Conservation (phyloP, 768 basidiomycete species). For the Coprinellus micaceus region DNA sequence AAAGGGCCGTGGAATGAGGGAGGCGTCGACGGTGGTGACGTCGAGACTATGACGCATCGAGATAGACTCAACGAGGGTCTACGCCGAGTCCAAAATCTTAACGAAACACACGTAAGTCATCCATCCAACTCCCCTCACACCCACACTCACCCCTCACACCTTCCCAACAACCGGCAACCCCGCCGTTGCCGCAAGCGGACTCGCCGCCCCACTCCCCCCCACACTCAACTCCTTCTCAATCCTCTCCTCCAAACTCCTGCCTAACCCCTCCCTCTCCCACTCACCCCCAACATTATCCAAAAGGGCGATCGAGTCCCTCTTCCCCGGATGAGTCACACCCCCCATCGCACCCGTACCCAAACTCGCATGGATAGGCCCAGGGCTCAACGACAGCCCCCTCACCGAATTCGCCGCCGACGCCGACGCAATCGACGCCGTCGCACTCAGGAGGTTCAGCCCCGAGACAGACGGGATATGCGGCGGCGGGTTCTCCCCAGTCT, state of each 20-base stretch:
- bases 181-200: not conserved
- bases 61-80: too few species aligned
- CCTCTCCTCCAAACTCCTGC: conserved; percentile 78
- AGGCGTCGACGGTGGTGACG: too few species aligned
- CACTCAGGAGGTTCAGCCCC: conserved; percentile 30
- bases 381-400: not conserved
- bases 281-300: conserved; percentile 74
- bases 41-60: too few species aligned
- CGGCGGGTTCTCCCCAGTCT: conserved; percentile 54
- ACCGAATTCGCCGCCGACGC: not conserved
- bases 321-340: conserved; percentile 25
- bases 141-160: not conserved
- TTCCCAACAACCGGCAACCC: not conserved
- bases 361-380: not conserved
- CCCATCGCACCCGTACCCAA: conserved; percentile 14
- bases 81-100: too few species aligned
- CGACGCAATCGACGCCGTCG: not conserved
- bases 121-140: not conserved
- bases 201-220: not conserved
- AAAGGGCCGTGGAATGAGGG: too few species aligned
- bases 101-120: too few species aligned
- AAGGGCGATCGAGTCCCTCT: conserved; percentile 39
- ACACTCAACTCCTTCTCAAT: conserved; percentile 41
- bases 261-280: conserved; percentile 84
- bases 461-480: conserved; percentile 70